These are phyloP conservation scores for Aspergillus cejpii DNA, from an alignment of 2,329 filamentous ascomycete species.

Conservation along the genomic window DNA sequence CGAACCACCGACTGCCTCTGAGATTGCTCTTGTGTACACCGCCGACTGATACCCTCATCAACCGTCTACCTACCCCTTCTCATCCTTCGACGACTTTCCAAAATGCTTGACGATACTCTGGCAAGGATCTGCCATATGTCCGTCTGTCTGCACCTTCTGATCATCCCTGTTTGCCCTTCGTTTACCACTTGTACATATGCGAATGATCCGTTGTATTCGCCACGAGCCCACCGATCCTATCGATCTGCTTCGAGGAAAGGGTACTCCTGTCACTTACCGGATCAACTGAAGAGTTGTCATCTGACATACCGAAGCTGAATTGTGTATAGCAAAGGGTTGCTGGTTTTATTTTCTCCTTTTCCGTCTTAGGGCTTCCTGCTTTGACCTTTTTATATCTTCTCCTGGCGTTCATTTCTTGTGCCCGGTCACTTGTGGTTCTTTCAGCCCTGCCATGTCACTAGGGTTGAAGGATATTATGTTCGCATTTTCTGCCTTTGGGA, in stretches of 20 bases:
- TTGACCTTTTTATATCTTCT: constrained; percentile 7
- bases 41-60: constrained; percentile 12
- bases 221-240: constrained; percentile 5
- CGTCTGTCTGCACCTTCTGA: constrained; percentile 21
- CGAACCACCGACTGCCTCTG: background rate
- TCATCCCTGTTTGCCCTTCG: constrained; percentile 12
- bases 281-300: constrained; percentile 3
- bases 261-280: constrained; percentile 5
- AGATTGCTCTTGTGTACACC: constrained; percentile 5
- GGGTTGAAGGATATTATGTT: constrained; percentile 29
- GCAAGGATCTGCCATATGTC: constrained; percentile 22
- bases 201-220: constrained; percentile 12
- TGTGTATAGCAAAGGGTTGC: constrained; percentile 29
- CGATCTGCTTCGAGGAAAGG: background rate
- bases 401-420: constrained; percentile 27
- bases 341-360: constrained; percentile 18
- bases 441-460: constrained; percentile 39
- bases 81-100: constrained; percentile 25
- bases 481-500: constrained; percentile 8
- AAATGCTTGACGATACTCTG: constrained; percentile 31
- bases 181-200: constrained; percentile 31
- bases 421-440: constrained; percentile 24
- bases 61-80: constrained; percentile 7
- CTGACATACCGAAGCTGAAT: constrained; percentile 15
- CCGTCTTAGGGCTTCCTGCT: constrained; percentile 10